A percentile compares a stretch with the other conserved stretches of the same genome.
phyloP scores from a whole-genome alignment of 23 red algal genomes.

The Gracilaria gracilis region DNA sequence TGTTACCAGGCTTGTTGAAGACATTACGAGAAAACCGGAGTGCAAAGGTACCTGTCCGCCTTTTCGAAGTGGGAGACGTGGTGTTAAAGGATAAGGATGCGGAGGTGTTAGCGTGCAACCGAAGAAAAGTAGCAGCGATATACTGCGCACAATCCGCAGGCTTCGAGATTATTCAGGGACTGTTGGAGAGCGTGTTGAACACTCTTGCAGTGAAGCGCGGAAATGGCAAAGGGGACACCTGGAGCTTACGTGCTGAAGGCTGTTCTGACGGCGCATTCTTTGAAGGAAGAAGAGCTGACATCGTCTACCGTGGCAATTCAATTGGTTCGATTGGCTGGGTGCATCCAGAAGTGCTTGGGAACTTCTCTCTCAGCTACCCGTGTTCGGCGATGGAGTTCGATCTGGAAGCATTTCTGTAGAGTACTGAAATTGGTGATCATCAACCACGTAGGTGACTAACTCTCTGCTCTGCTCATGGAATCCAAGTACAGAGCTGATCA shows the following conservation, averaged over 20 bases:
- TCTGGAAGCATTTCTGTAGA: slow-evolving; percentile 85
- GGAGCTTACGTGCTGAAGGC: slow-evolving; percentile 49
- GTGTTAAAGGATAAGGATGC: slow-evolving; percentile 72
- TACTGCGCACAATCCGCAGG: slow-evolving; percentile 83
- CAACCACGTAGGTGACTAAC: not conserved
- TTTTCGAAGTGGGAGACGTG: slow-evolving; percentile 96
- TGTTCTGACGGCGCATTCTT: slow-evolving; percentile 92
- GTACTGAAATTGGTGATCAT: not conserved
- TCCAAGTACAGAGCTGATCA: not conserved
- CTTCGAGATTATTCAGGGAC: slow-evolving; percentile 93
- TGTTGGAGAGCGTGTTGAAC: slow-evolving; percentile 86
- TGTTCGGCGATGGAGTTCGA: slow-evolving; percentile 94
- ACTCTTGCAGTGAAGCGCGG: slow-evolving; percentile 54
- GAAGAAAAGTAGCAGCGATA: slow-evolving; percentile 79
- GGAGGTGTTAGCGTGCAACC: slow-evolving; percentile 81
- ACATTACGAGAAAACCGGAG: slow-evolving; percentile 97
- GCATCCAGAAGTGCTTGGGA: slow-evolving; percentile 93
- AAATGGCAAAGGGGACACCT: slow-evolving; percentile 22
- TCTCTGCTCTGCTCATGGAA: not conserved
- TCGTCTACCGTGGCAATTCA: slow-evolving; percentile 60
- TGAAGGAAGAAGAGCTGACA: slow-evolving; percentile 81
- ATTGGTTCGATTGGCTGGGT: slow-evolving; percentile 93
- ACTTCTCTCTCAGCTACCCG: slow-evolving; percentile 87
- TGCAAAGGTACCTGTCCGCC: slow-evolving; percentile 84
- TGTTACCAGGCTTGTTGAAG: slow-evolving; percentile 92